Conservation (phyloP, 2,329 filamentous ascomycete genomes). For the Penicillium sp. region DNA sequence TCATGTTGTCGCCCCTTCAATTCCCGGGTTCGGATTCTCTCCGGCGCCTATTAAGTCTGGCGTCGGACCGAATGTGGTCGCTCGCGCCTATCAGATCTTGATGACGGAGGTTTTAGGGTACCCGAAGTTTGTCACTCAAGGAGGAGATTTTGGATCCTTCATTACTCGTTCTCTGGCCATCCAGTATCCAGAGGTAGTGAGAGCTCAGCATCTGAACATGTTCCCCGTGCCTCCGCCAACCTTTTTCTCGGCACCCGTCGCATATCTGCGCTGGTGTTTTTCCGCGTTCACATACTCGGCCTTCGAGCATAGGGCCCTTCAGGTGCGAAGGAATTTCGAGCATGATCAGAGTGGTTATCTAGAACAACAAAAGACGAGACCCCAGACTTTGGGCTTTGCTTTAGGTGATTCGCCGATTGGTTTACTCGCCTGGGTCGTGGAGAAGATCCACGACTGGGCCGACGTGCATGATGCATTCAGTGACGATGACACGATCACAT, state of each 20-base stretch:
- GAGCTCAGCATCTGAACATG: constrained; percentile 28
- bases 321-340: constrained; percentile 5
- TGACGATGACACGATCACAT: constrained; percentile 28
- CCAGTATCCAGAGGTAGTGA: constrained; percentile 13
- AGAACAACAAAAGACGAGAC: constrained; percentile 18
- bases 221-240: constrained; percentile 20
- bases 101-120: constrained; percentile 29
- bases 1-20: constrained; percentile 33
- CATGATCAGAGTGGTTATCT: constrained; percentile 17
- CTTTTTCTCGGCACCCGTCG: constrained; percentile 10
- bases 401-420: constrained; percentile 33
- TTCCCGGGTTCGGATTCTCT: constrained; percentile 33
- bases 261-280: constrained; percentile 13
- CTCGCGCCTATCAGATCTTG: constrained; percentile 23
- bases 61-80: constrained; percentile 13
- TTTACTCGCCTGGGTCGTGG: constrained; percentile 33
- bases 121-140: constrained; percentile 25
- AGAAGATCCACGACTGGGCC: constrained; percentile 23
- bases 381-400: constrained; percentile 27
- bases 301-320: background rate
- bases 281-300: constrained; percentile 8
- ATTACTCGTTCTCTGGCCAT: constrained; percentile 28
- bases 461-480: constrained; percentile 26
- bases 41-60: constrained; percentile 12
- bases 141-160: constrained; percentile 32